Base-by-base conservation (phyloP, 805 yeast species). In the Kluyveromyces nonfermentans region DNA sequence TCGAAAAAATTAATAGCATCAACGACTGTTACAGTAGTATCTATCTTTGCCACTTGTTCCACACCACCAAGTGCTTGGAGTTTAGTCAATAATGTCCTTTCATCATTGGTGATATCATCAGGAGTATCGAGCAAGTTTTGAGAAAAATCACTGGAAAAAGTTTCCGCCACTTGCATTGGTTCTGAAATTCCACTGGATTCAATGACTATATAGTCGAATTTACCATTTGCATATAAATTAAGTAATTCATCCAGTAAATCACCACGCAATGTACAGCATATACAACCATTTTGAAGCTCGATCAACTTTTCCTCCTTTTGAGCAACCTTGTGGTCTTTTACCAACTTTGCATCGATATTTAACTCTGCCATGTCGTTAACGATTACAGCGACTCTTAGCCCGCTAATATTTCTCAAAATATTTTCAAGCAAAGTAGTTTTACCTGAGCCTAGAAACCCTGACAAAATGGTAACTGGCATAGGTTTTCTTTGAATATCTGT, bases 101-200 rank as follows among this genome's bases (percentile, higher is more conserved):
- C 60, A 5, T 55, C 48, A 33, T 55, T 53, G n/a, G 55, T 41
- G 28, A 55, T 46, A 6, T 45, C 48, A 10, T 46, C 51, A 17
- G 52, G 55, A 7, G 52, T 54, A 18, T 62, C 60, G 12, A 68
- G 48, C 43, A 69, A 49, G 33, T 63, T 51, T 15, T 63, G 58
- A 5, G 71, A 56, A 47, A 70, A 71, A 45, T 71, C 73, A 10
- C 59, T 56, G 5, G 73, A 64, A 47, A 71, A 71, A 3, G 75
- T 72, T 49, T 71, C 74, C 0, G 76, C 76, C 15, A 71, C 73
- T 49, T 71, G 74, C 73, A 70, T 69, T 22, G 75, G 75, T 50
- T 71, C 76, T 17, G 71, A 65, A 20, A 71, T 68, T 22, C 75
- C 75, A 4, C 75, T 69, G 7, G 71, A 63, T 50, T 71, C 76